These are phyloP conservation scores for Guyanaporus albipodus DNA, from an alignment of 768 basidiomycete genomes.

Conservation along the genomic window DNA sequence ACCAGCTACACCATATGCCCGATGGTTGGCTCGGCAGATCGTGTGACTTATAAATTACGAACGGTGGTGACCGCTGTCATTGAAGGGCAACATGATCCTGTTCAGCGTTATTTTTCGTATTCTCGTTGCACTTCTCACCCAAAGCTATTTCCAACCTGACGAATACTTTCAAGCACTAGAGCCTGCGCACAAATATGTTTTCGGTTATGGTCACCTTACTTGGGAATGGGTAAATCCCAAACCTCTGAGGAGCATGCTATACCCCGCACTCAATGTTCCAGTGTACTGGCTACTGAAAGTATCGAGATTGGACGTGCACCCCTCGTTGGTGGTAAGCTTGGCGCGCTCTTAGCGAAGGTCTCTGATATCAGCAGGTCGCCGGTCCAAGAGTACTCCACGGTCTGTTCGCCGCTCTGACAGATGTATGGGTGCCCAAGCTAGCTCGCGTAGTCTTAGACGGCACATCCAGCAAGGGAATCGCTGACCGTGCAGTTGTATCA, in stretches of 20 bases:
- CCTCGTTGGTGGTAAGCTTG: conserved; percentile 57
- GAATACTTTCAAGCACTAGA: conserved; percentile 96
- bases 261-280: conserved; percentile 78
- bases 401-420: conserved; percentile 71
- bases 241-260: conserved; percentile 78
- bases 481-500: conserved; percentile 41
- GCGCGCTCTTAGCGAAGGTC: background rate
- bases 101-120: conserved; percentile 52
- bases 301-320: conserved; percentile 47
- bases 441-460: conserved; percentile 54
- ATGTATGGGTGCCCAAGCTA: conserved; percentile 67
- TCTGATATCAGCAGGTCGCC: conserved; percentile 46
- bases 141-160: conserved; percentile 94
- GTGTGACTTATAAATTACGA: background rate
- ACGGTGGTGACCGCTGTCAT: background rate
- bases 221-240: conserved; percentile 86
- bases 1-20: conserved; percentile 41
- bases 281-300: conserved; percentile 67
- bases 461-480: conserved; percentile 34
- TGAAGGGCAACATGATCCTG: conserved; percentile 6
- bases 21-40: background rate
- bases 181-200: conserved; percentile 83
- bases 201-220: conserved; percentile 87
- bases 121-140: conserved; percentile 61
- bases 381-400: conserved; percentile 79